Conservation (phyloP, 1,139 yeast species). For the Saccharomyces hybrid region DNA sequence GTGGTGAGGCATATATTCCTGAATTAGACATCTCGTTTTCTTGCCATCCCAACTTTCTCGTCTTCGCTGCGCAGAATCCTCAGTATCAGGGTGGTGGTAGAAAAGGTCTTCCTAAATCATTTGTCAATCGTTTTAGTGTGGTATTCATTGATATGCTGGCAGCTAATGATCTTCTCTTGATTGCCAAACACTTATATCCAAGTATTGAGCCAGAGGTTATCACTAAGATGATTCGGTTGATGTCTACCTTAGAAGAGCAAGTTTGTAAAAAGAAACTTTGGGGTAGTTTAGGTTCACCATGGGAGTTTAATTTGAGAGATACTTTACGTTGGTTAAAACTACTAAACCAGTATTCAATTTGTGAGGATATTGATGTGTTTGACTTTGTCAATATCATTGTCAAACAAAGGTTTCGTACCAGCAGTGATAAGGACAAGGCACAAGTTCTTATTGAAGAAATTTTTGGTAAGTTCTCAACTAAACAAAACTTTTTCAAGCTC, state of each 20-base stretch:
- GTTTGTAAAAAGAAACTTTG: constrained; percentile 53
- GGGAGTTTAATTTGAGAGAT: constrained; percentile 96
- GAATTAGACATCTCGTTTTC: constrained; percentile 78
- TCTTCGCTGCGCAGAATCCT: constrained; percentile 98
- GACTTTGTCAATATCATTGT: constrained; percentile 70
- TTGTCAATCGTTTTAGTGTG: constrained; percentile 87
- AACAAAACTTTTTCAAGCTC: constrained; percentile 43
- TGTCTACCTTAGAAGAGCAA: constrained; percentile 59
- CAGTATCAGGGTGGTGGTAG: constrained; percentile 98
- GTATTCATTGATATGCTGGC: constrained; percentile 82
- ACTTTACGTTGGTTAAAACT: constrained; percentile 82
- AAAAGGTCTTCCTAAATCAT: constrained; percentile 95
- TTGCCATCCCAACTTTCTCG: constrained; percentile 77
- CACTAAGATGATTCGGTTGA: constrained; percentile 54
- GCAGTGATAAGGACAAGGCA: constrained; percentile 49
- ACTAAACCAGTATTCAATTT: constrained; percentile 35
- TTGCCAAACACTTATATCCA: constrained; percentile 71
- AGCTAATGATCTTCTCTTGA: constrained; percentile 59
- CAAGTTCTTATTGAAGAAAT: constrained; percentile 41
- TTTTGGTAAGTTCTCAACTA: constrained; percentile 41
- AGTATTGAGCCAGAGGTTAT: constrained; percentile 39
- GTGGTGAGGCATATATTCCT: constrained; percentile 95
- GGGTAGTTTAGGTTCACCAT: constrained; percentile 84
- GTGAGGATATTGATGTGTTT: constrained; percentile 36
- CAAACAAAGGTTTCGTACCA: constrained; percentile 66